Evolutionary conservation across 352 stramenopile species (phyloP).

Genomic region (Blastocystis sp.): DNA sequence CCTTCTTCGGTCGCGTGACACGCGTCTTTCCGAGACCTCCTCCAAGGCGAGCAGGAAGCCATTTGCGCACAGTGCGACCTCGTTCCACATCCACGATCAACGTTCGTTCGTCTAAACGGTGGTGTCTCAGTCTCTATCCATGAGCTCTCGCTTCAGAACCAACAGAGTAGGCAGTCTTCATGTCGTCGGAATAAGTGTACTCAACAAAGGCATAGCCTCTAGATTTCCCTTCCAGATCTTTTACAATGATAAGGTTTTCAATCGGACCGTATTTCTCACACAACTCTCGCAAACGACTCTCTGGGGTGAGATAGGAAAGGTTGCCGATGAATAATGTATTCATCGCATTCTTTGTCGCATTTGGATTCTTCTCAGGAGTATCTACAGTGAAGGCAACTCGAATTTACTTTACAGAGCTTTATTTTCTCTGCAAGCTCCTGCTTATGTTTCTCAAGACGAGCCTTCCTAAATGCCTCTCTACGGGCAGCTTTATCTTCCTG

Average conservation of each 20-base stretch:
- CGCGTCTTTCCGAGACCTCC: slow-evolving; percentile 83
- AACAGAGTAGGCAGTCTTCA: slow-evolving; percentile 82
- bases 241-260: slow-evolving; percentile 71
- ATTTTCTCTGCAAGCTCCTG: slow-evolving; percentile 71
- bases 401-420: slow-evolving; percentile 68
- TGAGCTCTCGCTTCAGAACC: slow-evolving; percentile 71
- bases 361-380: slow-evolving; percentile 67
- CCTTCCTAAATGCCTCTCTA: background rate
- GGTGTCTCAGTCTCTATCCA: slow-evolving; percentile 71
- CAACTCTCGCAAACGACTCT: slow-evolving; percentile 90
- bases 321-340: slow-evolving; percentile 94
- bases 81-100: slow-evolving; percentile 96
- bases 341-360: slow-evolving; percentile 82
- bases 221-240: slow-evolving; percentile 74
- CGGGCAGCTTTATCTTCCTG: background rate
- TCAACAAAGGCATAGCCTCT: slow-evolving; percentile 94
- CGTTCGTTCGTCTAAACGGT: slow-evolving; percentile 88
- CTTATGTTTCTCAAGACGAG: slow-evolving; percentile 70
- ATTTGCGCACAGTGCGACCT: slow-evolving; percentile 89
- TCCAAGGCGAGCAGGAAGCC: slow-evolving; percentile 85
- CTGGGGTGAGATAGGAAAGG: slow-evolving; percentile 93
- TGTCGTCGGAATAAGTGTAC: slow-evolving; percentile 90
- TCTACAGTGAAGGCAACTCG: background rate
- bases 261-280: slow-evolving; percentile 88
- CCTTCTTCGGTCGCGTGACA: slow-evolving; percentile 49